Evolutionary conservation across 768 basidiomycete genomes (phyloP), one percentile per base, ranked within the genome.

Genomic region (Pisolithus sp.): DNA sequence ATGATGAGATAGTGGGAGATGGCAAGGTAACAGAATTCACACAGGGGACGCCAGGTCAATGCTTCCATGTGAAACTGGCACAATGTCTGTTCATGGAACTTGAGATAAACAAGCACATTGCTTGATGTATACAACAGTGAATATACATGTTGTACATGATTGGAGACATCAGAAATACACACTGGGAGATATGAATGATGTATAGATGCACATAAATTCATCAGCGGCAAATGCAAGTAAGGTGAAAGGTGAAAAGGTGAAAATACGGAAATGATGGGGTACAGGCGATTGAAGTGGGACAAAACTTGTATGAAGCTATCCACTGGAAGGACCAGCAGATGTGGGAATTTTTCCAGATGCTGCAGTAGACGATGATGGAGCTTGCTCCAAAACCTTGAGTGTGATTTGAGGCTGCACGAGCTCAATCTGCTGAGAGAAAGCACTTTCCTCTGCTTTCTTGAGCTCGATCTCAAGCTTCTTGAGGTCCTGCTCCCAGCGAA

Each of bases 381-480:
- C 3, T 17, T n/a, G 21, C 18, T 18, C 39, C 39, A 41, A 18
- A 17, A 7, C 7, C 39, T 41, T 41, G 20, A 34, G 42, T 34
- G n/a, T 7, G n/a, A 41, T 41, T 41, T 41, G 39, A 21, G 20
- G 39, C 18, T 7, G 39, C 39, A 53, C 9, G n/a, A 49, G 20
- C 8, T 53, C 18, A 12, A 53, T 53, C 9, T 13, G 10, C 17
- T 13, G 2, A 8, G 8, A 3, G 10, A 53, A 3, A 2, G 41
- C 2, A n/a, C 5, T 7, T 34, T 53, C 26, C 45, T 53, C 41
- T 13, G 23, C 31, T 43, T 53, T 42, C 41, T 49, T 49, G 39
- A 53, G 20, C 40, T 36, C 13, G 31, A 53, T 38, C 10, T 53
- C 39, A 9, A 48, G 46, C 31, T 9, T 43, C 39, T 53, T 53